These are phyloP conservation scores for Periconia sp. DNA, from an alignment of 2,329 filamentous ascomycete genomes.

Conservation along the genomic window DNA sequence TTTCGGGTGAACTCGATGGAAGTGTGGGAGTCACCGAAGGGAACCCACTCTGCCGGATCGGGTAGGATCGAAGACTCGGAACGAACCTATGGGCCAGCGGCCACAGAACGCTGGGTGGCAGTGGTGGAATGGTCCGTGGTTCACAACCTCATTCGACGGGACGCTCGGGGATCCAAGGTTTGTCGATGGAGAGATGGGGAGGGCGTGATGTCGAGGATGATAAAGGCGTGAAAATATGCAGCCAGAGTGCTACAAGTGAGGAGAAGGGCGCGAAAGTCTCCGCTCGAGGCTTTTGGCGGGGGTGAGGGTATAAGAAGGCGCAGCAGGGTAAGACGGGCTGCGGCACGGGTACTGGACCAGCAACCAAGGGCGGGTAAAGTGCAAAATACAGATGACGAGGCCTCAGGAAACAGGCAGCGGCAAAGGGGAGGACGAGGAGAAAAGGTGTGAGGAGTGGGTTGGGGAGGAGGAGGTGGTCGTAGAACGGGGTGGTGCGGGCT, in stretches of 20 bases:
- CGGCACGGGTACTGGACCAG: slow-evolving; percentile 30
- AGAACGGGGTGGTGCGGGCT: slow-evolving; percentile 18
- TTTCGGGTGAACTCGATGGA: slow-evolving; percentile 4
- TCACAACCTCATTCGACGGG: slow-evolving; percentile 12
- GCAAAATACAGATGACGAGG: slow-evolving; percentile 30
- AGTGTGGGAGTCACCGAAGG: slow-evolving; percentile 12
- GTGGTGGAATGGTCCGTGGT: slow-evolving; percentile 5
- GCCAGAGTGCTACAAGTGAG: slow-evolving; percentile 6
- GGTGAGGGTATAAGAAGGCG: slow-evolving; percentile 39
- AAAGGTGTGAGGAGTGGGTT: slow-evolving; percentile 22
- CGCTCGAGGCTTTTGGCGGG: slow-evolving; percentile 26
- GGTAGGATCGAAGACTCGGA: slow-evolving; percentile 4
- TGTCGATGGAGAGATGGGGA: too few relatives aligned
- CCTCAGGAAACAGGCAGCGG: slow-evolving; percentile 32
- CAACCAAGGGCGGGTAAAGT: slow-evolving; percentile 28
- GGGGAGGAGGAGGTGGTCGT: slow-evolving; percentile 24
- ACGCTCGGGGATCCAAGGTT: slow-evolving; percentile 1
- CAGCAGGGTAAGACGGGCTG: slow-evolving; percentile 38
- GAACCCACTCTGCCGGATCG: slow-evolving; percentile 9
- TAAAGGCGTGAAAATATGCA: slow-evolving; percentile 14
- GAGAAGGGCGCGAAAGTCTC: slow-evolving; percentile 37
- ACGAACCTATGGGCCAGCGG: slow-evolving; percentile 7
- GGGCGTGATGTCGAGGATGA: too few relatives aligned
- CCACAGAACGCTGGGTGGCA: slow-evolving; percentile 1
- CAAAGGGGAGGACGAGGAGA: slow-evolving; percentile 19